A percentile compares a stretch with the other conserved stretches of the same genome.
These are phyloP conservation scores for Leishmania mexicana DNA, from an alignment of 208 protist species.

Conservation along the genomic window DNA sequence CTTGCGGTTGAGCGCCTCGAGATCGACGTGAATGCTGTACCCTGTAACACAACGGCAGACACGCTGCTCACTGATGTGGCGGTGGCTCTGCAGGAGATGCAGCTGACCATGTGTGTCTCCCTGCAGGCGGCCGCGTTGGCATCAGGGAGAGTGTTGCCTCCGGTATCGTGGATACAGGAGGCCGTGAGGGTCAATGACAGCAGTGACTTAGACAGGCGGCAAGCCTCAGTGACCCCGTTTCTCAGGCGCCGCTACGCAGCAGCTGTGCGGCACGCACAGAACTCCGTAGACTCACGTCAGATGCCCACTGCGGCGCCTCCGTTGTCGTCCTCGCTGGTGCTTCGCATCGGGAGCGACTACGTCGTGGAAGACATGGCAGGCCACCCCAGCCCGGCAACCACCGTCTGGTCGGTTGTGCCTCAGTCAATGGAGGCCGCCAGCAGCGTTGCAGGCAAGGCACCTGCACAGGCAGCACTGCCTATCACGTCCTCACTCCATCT, in stretches of 20 bases:
- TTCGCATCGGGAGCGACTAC: neutral
- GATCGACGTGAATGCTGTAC: slow-evolving; percentile 17
- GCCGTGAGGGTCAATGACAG: neutral
- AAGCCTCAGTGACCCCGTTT: neutral
- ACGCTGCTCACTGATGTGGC: slow-evolving; percentile 13
- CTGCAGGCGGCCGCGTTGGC: slow-evolving; percentile 14
- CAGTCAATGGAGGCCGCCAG: neutral
- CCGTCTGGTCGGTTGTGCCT: slow-evolving; percentile 17
- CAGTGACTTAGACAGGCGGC: neutral
- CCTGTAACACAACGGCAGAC: slow-evolving; percentile 9
- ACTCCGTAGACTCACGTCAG: neutral
- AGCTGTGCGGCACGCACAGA: neutral
- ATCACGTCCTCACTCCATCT: neutral
- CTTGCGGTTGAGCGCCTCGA: slow-evolving; percentile 20
- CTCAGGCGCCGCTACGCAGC: neutral
- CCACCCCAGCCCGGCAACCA: neutral
- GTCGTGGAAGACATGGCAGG: neutral
- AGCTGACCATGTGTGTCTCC: slow-evolving; percentile 12
- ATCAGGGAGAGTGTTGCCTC: slow-evolving; percentile 10
- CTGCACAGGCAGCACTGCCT: neutral
- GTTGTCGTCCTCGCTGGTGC: neutral
- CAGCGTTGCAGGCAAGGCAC: slow-evolving; percentile 1
- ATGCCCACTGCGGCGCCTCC: neutral
- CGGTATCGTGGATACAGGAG: slow-evolving; percentile 1
- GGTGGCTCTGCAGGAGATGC: slow-evolving; percentile 27